Evolutionary conservation across 2,329 filamentous ascomycete species (phyloP).

Genomic region (Exophiala alcalophila): DNA sequence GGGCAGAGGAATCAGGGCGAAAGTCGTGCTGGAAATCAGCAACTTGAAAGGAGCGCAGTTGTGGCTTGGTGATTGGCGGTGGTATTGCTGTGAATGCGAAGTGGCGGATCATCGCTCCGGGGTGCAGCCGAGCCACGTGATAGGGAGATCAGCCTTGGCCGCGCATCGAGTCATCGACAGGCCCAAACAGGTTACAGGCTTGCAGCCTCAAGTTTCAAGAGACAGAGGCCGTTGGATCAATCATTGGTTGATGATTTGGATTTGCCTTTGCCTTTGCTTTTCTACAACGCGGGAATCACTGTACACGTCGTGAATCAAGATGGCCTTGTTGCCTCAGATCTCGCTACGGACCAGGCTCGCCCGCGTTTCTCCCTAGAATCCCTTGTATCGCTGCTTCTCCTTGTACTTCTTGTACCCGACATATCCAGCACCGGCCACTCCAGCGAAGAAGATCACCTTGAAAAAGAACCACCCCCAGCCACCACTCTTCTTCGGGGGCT

Average conservation of each 20-base stretch:
- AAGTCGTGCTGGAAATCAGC: constrained; percentile 24
- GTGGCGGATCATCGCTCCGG: constrained; percentile 1
- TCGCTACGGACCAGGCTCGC: too few species aligned
- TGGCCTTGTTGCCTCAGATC: too few species aligned
- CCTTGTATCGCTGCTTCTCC: constrained; percentile 50
- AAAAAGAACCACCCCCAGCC: constrained; percentile 71
- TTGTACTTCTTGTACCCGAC: constrained; percentile 83
- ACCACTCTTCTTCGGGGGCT: constrained; percentile 36
- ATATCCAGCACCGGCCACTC: constrained; percentile 70
- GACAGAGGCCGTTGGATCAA: neutral
- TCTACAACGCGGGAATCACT: too few species aligned
- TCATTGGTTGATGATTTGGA: neutral
- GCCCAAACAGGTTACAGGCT: too few species aligned
- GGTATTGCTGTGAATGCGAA: too few species aligned
- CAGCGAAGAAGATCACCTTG: constrained; percentile 75
- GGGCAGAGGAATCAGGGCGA: constrained; percentile 9
- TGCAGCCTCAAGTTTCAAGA: too few species aligned
- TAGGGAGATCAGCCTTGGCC: neutral
- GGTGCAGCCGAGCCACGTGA: constrained; percentile 2
- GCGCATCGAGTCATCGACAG: too few species aligned
- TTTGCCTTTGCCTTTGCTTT: too few species aligned
- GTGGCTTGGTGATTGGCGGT: constrained; percentile 22
- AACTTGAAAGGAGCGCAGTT: constrained; percentile 4
- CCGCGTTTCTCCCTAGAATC: too few species aligned
- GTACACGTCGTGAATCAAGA: too few species aligned